Evolutionary conservation across 495 filamentous ascomycete genomes (phyloP), one percentile per base, ranked within the genome.

Genomic region (Penicillium bialowiezense): DNA sequence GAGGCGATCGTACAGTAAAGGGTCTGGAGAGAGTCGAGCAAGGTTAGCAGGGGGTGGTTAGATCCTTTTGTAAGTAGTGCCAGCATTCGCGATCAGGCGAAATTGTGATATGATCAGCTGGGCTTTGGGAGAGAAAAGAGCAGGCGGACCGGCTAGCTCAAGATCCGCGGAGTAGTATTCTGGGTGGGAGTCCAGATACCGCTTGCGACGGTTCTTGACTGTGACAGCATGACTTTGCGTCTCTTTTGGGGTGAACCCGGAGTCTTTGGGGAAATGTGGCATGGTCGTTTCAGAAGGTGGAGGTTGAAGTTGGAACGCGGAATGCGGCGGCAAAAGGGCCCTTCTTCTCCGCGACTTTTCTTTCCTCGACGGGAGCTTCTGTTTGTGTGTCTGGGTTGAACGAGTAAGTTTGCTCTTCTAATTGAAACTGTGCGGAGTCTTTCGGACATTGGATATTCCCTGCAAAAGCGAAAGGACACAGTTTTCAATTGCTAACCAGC

Each of bases 1-100:
- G 12, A 91, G 73, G 44, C 81, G 79, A 61, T 92, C 88, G 70
- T 95, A 91, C 35, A 90, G 77, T 18, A 91, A 71, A 0, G 89
- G 88, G 65, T 91, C 88, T 87, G 69, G 41, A 53, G 41, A 48
- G 32, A 49, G 36, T 48, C 13, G 18, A 32, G 4, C 28, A 39
- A 28, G 72, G 58, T 61, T 58, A 59, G 60, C 48, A 48, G 48
- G 21, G 29, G 15, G 14, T 50, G 46, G 42, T 28, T 12, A 3
- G 15, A 48, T 35, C 32, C 28, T 47, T 44, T 51, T 51, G 23
- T 26, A 26, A 26, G 23, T n/a, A n/a, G 23, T 51, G 14, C 47
- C 44, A 43, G 37, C 51, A 48, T 13, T 36, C 2, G 45, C 13
- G 10, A 45, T 42, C 39, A 52, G 43, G 43, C 19, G 19, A 36